A percentile compares a stretch with the other conserved stretches of the same genome.
Conservation (phyloP, 371 early-diverging fungal species). For the Syncephalastrum sp. region DNA sequence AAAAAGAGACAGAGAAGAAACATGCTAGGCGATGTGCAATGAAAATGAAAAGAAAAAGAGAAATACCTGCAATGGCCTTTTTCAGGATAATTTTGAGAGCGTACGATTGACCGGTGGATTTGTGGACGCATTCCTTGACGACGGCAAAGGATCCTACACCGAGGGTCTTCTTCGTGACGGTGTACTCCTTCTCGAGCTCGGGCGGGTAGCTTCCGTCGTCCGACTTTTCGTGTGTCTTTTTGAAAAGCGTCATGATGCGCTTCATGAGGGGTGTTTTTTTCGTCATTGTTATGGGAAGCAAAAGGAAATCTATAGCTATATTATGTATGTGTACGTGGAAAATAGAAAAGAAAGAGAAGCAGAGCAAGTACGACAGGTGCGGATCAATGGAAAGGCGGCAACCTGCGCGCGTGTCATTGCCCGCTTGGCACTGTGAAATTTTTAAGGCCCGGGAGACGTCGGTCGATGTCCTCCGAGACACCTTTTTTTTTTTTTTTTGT, state of each 20-base stretch:
- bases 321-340: no score
- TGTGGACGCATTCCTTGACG: conserved; percentile 69
- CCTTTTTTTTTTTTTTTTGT: no score
- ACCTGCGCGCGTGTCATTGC: no score
- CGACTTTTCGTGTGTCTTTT: conserved; percentile 47
- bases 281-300: conserved; percentile 12
- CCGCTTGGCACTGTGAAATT: no score
- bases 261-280: conserved; percentile 42
- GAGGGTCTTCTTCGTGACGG: conserved; percentile 49
- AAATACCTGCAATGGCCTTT: conserved; percentile 53
- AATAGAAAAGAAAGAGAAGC: no score
- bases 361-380: no score
- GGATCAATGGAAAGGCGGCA: no score
- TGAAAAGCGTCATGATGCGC: conserved; percentile 44
- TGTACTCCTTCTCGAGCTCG: conserved; percentile 41
- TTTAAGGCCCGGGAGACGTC: no score
- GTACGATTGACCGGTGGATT: conserved; percentile 56
- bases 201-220: conserved; percentile 39
- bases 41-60: neutral
- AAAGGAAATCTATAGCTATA: no score
- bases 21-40: neutral
- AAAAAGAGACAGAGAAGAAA: neutral
- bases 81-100: conserved; percentile 85
- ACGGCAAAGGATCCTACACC: conserved; percentile 83
- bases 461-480: no score